These are phyloP conservation scores for Botryotinia globosa DNA, from an alignment of 2,329 filamentous ascomycete species.

Conservation along the genomic window DNA sequence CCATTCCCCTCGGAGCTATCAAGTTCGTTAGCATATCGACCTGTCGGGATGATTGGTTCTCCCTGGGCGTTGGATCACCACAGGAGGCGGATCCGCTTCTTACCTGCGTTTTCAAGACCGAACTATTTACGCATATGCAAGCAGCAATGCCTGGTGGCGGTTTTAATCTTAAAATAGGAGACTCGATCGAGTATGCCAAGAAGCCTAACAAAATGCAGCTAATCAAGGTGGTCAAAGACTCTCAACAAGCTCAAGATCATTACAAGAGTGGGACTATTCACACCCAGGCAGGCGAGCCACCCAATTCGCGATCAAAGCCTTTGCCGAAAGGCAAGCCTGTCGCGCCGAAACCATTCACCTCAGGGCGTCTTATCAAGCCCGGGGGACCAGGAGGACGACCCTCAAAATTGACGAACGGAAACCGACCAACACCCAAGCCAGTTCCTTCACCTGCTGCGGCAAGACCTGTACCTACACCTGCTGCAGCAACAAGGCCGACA, in stretches of 20 bases:
- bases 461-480: neutral
- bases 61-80: constrained; percentile 81
- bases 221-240: constrained; percentile 89
- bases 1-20: constrained; percentile 80
- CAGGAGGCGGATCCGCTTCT: constrained; percentile 92
- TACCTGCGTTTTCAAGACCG: constrained; percentile 93
- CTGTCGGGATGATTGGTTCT: constrained; percentile 94
- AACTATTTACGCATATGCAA: constrained; percentile 91
- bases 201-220: constrained; percentile 89
- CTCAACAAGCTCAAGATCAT: constrained; percentile 69
- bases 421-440: constrained; percentile 37
- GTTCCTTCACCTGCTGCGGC: constrained; percentile 27
- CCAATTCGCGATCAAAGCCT: constrained; percentile 77
- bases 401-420: constrained; percentile 60
- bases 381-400: constrained; percentile 81
- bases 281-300: constrained; percentile 77
- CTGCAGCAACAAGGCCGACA: constrained; percentile 22
- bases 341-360: constrained; percentile 84
- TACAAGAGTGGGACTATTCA: constrained; percentile 96
- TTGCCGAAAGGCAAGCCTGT: constrained; percentile 86
- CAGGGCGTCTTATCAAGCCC: constrained; percentile 86
- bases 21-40: constrained; percentile 82
- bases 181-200: constrained; percentile 91
- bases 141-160: constrained; percentile 70
- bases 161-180: constrained; percentile 77